Base-by-base conservation (phyloP, 805 yeast species). In the Saturnispora bothae region DNA sequence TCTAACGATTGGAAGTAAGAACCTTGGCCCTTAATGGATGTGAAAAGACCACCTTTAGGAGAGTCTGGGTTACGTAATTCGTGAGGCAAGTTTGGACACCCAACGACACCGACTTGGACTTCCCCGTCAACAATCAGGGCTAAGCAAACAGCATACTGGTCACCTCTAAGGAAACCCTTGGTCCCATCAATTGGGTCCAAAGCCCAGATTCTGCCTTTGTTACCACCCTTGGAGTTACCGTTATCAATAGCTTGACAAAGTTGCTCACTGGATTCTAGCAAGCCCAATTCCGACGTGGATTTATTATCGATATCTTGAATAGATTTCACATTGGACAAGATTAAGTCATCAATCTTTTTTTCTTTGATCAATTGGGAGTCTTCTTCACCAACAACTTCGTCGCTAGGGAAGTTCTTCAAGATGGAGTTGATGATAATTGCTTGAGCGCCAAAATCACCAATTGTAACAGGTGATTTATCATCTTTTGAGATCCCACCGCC, bases 151-250 rank as follows among this genome's bases (percentile, higher is more conserved):
- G 98, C 96, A 59, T 85, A 92, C 56, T 92, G 99, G 47, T 88
- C 96, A 33, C 95, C 94, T 53, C 99, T 70, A 39, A 92, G 64
- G 56, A 92, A 92, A 0, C 99, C 99, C 57, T 79, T 92, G 16
- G 99, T 92, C 6, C 99, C 99, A 54, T 92, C 99, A 44, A 92
- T 88, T 28, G 99, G 99, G 54, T 92, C 99, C 52, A 92, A 64
- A 1, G 96, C 95, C 99, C 99, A 92, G 55, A 84, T 76, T 44
- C 98, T 68, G 18, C 95, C 94, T 27, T 59, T 64, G 23, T 61
- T 48, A 4, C 96, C 95, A 39, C 96, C 97, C 44, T 68, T 57
- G 28, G 82, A 83, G 51, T 73, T 69, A 34, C 98, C 98, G 43
- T 68, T 61, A 54, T 86, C 95, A 41, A 92, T 82, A 19, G 80